Evolutionary conservation across 2,329 filamentous ascomycete genomes (phyloP), one percentile per base, ranked within the genome.

Genomic region (Tolypocladium tundrense): DNA sequence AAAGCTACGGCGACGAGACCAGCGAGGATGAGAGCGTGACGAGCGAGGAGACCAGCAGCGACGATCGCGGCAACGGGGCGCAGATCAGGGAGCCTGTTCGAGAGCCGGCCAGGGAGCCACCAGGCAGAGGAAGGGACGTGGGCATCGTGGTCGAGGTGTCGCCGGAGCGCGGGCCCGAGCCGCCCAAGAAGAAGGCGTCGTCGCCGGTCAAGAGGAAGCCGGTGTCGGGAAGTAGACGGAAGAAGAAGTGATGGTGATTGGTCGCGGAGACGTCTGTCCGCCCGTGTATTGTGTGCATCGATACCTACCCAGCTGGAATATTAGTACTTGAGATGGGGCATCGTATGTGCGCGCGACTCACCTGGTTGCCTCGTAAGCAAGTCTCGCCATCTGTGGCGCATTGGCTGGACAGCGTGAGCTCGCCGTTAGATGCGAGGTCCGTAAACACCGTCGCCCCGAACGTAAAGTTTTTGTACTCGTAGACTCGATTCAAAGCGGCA

Each of bases 201-300:
- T 71, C 75, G 45, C 69, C 74, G 21, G 62, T 67, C n/a, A 78
- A 77, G 65, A 70, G 72, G 61, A 78, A 75, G 58, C 62, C 69
- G 7, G 67, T 68, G 35, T 66, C 63, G 27, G 65, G 64, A 16
- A 65, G 65, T 56, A 69, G 66, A 62, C 66, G 73, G 63, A 71
- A 70, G 66, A 75, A 69, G 63, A 71, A 68, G 64, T 68, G 61
- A 67, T 55, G 58, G 55, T 42, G 56, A 19, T 19, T 54, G 53
- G 42, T 43, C 35, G 59, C 54, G 27, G 50, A 45, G 45, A 53
- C 48, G 54, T 53, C 39, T 33, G 51, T 35, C 60, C 39, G 54
- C 41, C 53, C 43, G 41, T 50, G 16, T 35, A 35, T 51, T 51
- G 48, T n/a, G 48, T 52, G 33, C 43, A 45, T 57, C 31, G 21